Evolutionary conservation across 2,329 filamentous ascomycete species (phyloP), one percentile per base, ranked within the genome.

Genomic region (Dothidotthia symphoricarpi): DNA sequence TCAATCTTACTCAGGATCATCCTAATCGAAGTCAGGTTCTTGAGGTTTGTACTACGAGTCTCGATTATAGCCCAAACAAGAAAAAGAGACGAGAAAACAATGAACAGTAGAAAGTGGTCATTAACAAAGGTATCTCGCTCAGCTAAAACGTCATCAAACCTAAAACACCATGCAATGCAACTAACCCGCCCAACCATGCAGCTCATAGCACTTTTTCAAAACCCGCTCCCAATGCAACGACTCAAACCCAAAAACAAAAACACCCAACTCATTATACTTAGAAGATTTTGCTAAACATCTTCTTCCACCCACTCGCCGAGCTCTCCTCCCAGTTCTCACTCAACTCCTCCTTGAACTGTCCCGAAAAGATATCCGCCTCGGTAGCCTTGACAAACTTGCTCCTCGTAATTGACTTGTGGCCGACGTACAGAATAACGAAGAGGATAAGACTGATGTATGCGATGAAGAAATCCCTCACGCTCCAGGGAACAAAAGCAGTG

Each of bases 361-460:
- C 72, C 13, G 63, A 66, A 11, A 69, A 43, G 13, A 75, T 47
- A 45, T 75, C 72, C 8, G 70, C 70, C 12, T 72, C 67, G 4
- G 45, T 43, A 3, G 69, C 52, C 7, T 61, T 64, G 44, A 74
- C 57, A 30, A 73, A 68, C 24, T 59, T 58, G 31, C 61, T 64
- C 39, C 63, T 54, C 15, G 58, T 64, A 1, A 59, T 36, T 15
- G 63, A 16, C 49, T 67, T 91, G 69, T 85, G 83, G 3, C 74
- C 78, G 10, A 78, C 6, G 53, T 84, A 86, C 1, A 85, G 69
- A 0, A 70, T 63, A 2, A 45, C 55, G 44, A 68, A 68, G 4
- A 68, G 51, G 29, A 68, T 67, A 36, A 69, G 35, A 41, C 63
- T 67, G 43, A 69, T 51, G 43, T 69, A 69, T 1, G 59, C 56